A percentile compares a stretch with the other conserved stretches of the same genome.
phyloP scores from a whole-genome alignment of 179 eudicot genomes.

The Corrigiola litoralis region DNA sequence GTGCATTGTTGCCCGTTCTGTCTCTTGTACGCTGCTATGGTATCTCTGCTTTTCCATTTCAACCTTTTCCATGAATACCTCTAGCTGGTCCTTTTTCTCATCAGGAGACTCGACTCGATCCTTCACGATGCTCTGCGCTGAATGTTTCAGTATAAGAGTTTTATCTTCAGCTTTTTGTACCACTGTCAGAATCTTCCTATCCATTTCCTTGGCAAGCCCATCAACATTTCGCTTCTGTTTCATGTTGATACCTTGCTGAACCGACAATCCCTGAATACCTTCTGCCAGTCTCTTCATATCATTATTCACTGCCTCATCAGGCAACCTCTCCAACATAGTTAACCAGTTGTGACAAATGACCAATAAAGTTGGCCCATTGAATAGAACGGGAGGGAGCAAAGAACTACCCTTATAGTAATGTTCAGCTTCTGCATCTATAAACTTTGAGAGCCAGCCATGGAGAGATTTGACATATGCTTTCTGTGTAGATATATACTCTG shows the following conservation, averaged over 20 bases:
- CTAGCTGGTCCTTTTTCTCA: neutral
- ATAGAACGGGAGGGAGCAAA: slow-evolving; percentile 15
- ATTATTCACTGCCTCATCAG: slow-evolving; percentile 28
- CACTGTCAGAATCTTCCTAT: slow-evolving; percentile 22
- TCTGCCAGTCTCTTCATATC: slow-evolving; percentile 40
- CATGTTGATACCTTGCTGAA: slow-evolving; percentile 45
- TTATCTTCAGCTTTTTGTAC: slow-evolving; percentile 29
- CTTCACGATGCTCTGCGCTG: neutral
- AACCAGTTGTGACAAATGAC: slow-evolving; percentile 37
- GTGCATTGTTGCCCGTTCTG: slow-evolving; percentile 26
- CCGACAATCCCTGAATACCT: slow-evolving; percentile 33
- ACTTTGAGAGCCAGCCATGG: slow-evolving; percentile 55
- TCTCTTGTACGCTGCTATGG: neutral
- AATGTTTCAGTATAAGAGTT: slow-evolving; percentile 7
- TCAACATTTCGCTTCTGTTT: slow-evolving; percentile 42
- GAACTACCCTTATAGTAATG: slow-evolving; percentile 10
- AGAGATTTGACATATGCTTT: slow-evolving; percentile 48
- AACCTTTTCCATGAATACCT: neutral
- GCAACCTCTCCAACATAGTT: slow-evolving; percentile 32
- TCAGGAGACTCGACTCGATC: neutral
- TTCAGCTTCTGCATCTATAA: slow-evolving; percentile 19
- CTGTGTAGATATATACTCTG: slow-evolving; percentile 42
- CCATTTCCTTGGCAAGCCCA: slow-evolving; percentile 36
- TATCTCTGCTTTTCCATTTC: neutral
- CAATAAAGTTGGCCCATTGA: slow-evolving; percentile 30